Evolutionary conservation across 306 rosid species (phyloP), one percentile per base, ranked within the genome.

Genomic region (Medicago arabica): DNA sequence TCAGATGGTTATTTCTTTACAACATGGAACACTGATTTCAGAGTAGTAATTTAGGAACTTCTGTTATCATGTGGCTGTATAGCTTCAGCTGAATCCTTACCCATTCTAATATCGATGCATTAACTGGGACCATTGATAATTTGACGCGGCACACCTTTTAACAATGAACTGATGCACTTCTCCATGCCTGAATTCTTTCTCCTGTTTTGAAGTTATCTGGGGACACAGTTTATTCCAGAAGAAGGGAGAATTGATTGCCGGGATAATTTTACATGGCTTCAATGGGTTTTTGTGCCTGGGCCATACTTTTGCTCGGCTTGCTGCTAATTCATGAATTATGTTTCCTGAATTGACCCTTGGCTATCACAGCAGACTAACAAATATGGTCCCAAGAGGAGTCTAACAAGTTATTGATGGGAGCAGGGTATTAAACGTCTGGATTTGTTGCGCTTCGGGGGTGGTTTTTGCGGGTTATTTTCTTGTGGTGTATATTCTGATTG

Each of bases 11-110:
- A 16, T 78, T 34, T 69, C 64, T 69, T 70, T 64, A 59, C 76
- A 38, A 79, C 60, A 39, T 47, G 50, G 61, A 71, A 75, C 67
- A 74, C 39, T 76, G 11, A 72, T 64, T 69, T 71, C 75, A 49
- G 83, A 65, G 61, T 75, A 54, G 67, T 31, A 55, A 16, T 69
- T 40, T 84, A 72, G 78, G 76, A 78, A 68, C 63, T 78, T 78
- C 19, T 66, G 65, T 71, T 68, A 72, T 75, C 60, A 19, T 10
- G 18, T 74, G 64, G 43, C 41, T 57, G 69, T 69, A 67, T 81
- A 81, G 85, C 78, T 61, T 64, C 82, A 76, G 69, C 64, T 31
- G 69, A 83, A 60, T 71, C 66, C 63, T 28, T 67, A 47, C 8
- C 71, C 43, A 9, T 28, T 59, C 41, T 46, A 60, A 67, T 80